These are phyloP conservation scores for Populus deltoides DNA, from an alignment of 345 rosid species.

Conservation along the genomic window DNA sequence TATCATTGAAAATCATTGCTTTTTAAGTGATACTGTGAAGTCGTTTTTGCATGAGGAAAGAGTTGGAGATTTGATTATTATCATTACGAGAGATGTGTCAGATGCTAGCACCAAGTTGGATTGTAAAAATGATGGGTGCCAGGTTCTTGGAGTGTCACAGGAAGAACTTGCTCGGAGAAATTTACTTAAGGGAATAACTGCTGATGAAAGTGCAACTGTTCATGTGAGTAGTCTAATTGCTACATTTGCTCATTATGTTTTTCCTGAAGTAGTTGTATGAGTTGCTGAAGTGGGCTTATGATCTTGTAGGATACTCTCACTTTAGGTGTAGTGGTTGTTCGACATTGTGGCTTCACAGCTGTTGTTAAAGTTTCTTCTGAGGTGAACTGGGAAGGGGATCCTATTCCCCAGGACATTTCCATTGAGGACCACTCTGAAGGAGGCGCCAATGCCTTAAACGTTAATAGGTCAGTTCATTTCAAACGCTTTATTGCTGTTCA, in stretches of 20 bases:
- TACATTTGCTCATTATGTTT: conserved; percentile 21
- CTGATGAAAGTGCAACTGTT: conserved; percentile 37
- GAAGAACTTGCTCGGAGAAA: conserved; percentile 36
- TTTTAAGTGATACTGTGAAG: conserved; percentile 7
- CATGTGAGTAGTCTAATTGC: conserved; percentile 27
- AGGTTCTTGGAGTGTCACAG: conserved; percentile 26
- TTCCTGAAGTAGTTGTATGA: conserved; percentile 24
- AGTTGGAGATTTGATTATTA: conserved; percentile 27
- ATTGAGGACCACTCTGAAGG: conserved; percentile 36
- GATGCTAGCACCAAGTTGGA: conserved; percentile 32
- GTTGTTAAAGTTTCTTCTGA: conserved; percentile 31
- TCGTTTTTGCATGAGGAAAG: conserved; percentile 20
- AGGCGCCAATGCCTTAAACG: conserved; percentile 35
- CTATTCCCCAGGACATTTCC: conserved; percentile 25
- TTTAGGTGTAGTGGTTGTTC: conserved; percentile 34
- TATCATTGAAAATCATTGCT: conserved; percentile 9
- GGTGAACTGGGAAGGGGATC: conserved; percentile 26
- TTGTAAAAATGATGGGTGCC: conserved; percentile 32
- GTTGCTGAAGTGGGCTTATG: conserved; percentile 29
- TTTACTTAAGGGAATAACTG: conserved; percentile 34
- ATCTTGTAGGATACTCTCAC: conserved; percentile 37
- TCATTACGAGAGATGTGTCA: conserved; percentile 21
- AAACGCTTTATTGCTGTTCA: background rate
- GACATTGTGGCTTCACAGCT: conserved; percentile 33
- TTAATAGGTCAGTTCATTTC: conserved; percentile 31